Base-by-base conservation (phyloP, 768 basidiomycete genomes). In the Daedalea quercina region DNA sequence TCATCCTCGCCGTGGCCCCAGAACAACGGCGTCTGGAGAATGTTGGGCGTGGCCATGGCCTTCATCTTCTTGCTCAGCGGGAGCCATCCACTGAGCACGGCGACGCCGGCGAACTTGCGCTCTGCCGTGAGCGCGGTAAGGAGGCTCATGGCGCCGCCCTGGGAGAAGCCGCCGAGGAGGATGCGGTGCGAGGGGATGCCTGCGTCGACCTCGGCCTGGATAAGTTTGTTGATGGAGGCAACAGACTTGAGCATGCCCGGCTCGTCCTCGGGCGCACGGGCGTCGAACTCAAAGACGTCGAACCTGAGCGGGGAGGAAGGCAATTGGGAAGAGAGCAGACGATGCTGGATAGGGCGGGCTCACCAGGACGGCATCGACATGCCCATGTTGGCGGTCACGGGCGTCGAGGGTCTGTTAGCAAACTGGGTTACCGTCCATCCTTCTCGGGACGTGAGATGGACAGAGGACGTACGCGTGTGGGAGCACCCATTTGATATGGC, bases 401-500 rank as follows among this genome's bases (percentile, higher is more conserved):
- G 71, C 55, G 78, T 80, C 34, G 57, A 62, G 13, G 78, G 81
- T 17, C 82, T 83, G 17, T 47, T 8, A 9, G 24, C 3, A 31
- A 8, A 3, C 12, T 26, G 24, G 19, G 28, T 19, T 47, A 8
- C 35, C 9, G n/a, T 13, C 13, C 49, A 33, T 19, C 4, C 3
- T 15, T 20, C 4, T 22, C 25, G 19, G 24, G 12, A n/a, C 13
- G 43, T 12, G 33, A 63, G 56, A 13, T 59, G 54, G 50, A 41
- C 23, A 49, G 40, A 54, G 26, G 43, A 73, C 82, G 72, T 72
- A 87, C 76, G 88, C 85, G 67, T 90, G 83, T 19, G 92, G 92
- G 23, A 96, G 73, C 43, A 96, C 71, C 90, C 91, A 97, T 74
- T 94, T 94, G 54, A 94, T 73, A 63, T 94, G 86, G 12, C 77